A percentile compares a stretch with the other conserved stretches of the same genome.
Evolutionary conservation across 257 asterid genomes (phyloP).

Genomic region (Nicotiana tabacum): DNA sequence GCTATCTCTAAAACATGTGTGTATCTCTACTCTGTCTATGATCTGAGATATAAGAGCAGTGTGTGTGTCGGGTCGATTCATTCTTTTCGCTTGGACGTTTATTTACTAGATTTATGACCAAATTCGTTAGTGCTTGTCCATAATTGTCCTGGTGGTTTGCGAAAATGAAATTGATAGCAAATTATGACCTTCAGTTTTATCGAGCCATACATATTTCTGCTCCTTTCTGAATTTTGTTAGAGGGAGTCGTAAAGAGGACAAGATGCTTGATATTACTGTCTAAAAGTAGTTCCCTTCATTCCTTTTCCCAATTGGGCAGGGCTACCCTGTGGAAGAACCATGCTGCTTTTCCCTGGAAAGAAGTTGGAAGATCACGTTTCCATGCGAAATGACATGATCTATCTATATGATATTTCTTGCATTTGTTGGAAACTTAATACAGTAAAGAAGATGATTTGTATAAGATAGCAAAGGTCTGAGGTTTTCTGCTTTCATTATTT

Average conservation of each 20-base stretch:
- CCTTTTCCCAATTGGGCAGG: background rate
- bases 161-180: background rate
- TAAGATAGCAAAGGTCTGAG: background rate
- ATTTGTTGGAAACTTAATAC: background rate
- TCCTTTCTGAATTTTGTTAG: background rate
- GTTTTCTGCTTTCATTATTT: background rate
- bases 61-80: background rate
- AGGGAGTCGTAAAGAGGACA: background rate
- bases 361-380: background rate
- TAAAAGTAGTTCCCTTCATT: background rate
- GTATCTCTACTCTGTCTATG: background rate
- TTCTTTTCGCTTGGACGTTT: background rate
- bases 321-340: background rate
- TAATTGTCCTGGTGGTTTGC: constrained; percentile 10
- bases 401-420: background rate
- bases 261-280: background rate
- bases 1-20: constrained; percentile 41
- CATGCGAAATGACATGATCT: background rate
- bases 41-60: background rate
- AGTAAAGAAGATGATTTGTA: background rate
- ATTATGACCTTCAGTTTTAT: constrained; percentile 1
- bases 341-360: background rate
- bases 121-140: constrained; percentile 1
- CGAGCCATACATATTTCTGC: constrained; percentile 3
- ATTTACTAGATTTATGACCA: background rate